A percentile compares a stretch with the other conserved stretches of the same genome.
phyloP scores from a whole-genome alignment of 2,329 filamentous ascomycete genomes.

The Chrysosporium queenslandicum region DNA sequence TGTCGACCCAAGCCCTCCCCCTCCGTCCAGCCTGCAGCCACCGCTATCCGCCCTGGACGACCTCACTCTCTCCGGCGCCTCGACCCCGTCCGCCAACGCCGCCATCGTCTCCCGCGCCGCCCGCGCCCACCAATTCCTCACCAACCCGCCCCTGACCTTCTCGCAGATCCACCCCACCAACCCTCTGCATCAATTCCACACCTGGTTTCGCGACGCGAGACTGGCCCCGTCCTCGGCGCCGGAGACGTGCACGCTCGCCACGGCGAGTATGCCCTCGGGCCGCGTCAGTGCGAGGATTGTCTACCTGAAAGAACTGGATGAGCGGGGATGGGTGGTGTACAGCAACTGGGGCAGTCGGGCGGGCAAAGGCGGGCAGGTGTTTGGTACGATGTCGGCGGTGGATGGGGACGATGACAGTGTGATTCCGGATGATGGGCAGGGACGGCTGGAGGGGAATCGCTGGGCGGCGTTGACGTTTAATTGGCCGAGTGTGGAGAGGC shows the following conservation, averaged over 20 bases:
- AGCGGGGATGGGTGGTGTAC: conserved; percentile 77
- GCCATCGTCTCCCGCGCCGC: conserved; percentile 32
- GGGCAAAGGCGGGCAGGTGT: conserved; percentile 36
- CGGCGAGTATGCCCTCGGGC: conserved; percentile 71
- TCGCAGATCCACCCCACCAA: conserved; percentile 35
- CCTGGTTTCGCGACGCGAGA: conserved; percentile 73
- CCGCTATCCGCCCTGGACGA: conserved; percentile 1
- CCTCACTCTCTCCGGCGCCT: conserved; percentile 24
- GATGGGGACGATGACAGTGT: conserved; percentile 13
- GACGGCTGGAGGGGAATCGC: conserved; percentile 46
- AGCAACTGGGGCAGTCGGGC: conserved; percentile 73
- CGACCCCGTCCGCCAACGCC: conserved; percentile 29
- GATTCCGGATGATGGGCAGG: conserved; percentile 14
- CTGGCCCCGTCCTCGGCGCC: conserved; percentile 57
- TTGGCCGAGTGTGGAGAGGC: conserved; percentile 78
- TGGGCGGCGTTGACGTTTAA: conserved; percentile 79
- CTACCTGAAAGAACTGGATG: conserved; percentile 91
- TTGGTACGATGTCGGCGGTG: conserved; percentile 21
- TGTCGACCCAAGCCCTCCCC: conserved; percentile 11
- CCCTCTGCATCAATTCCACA: conserved; percentile 76
- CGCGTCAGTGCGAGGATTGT: conserved; percentile 76
- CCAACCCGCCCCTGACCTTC: conserved; percentile 34
- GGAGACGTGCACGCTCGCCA: conserved; percentile 81
- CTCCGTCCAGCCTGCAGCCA: conserved; percentile 11
- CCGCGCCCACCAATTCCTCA: conserved; percentile 36